These are phyloP conservation scores for Podospora tetraspora DNA, from an alignment of 495 filamentous ascomycete species.

Conservation along the genomic window DNA sequence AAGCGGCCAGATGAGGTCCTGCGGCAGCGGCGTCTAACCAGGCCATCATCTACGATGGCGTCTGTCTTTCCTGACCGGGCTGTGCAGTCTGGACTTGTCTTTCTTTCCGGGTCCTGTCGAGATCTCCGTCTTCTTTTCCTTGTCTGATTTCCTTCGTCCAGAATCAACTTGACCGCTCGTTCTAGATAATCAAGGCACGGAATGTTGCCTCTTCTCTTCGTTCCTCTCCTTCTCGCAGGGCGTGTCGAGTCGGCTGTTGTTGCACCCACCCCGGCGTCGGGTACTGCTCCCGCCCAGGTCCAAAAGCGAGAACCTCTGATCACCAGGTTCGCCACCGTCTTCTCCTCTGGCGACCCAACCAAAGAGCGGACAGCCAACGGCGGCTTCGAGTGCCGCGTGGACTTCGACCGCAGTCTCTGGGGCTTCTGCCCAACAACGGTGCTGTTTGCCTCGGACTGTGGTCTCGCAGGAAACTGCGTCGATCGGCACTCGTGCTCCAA, in stretches of 20 bases:
- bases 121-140: background rate
- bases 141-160: background rate
- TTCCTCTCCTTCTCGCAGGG: background rate
- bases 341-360: slow-evolving; percentile 6
- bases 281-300: background rate
- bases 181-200: background rate
- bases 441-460: slow-evolving; percentile 17
- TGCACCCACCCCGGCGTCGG: background rate
- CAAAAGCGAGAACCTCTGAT: slow-evolving; percentile 1
- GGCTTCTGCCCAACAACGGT: slow-evolving; percentile 20
- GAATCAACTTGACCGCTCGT: background rate
- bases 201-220: background rate
- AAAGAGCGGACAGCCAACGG: slow-evolving; percentile 13
- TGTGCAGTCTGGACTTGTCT: background rate
- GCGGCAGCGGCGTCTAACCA: background rate
- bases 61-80: background rate
- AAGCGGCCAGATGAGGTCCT: background rate
- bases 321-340: slow-evolving; percentile 15
- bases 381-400: slow-evolving; percentile 22
- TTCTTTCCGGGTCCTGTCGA: background rate
- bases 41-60: background rate
- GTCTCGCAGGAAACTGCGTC: slow-evolving; percentile 21
- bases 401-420: slow-evolving; percentile 16
- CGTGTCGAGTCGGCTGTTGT: too few species aligned
- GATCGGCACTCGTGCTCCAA: slow-evolving; percentile 16